phyloP scores from a whole-genome alignment of 2,329 filamentous ascomycete genomes.

The Meredithiella fracta region DNA sequence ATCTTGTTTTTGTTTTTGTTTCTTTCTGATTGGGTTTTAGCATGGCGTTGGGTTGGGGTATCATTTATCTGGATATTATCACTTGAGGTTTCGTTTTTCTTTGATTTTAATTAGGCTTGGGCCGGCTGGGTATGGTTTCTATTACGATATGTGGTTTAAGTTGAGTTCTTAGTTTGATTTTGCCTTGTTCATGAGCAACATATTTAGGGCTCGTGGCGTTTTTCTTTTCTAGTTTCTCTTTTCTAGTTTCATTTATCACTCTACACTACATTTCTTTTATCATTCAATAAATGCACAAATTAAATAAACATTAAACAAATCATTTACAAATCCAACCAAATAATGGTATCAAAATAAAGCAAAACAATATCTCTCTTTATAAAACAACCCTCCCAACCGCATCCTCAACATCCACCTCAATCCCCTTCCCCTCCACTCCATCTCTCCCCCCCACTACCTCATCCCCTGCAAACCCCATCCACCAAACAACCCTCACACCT shows the following conservation, averaged over 20 bases:
- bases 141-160: not conserved
- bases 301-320: not conserved
- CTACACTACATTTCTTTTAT: not conserved
- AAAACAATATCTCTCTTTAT: not conserved
- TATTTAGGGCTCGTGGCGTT: not conserved
- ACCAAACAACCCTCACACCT: constrained; percentile 9
- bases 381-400: not conserved
- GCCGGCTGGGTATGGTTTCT: not conserved
- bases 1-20: not conserved
- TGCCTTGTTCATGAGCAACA: not conserved
- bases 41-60: not conserved
- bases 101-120: not conserved
- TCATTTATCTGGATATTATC: not conserved
- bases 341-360: not conserved
- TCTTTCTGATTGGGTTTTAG: not conserved
- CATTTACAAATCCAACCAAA: not conserved
- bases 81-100: not conserved
- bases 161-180: not conserved
- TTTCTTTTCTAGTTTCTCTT: not conserved
- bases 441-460: constrained; percentile 4
- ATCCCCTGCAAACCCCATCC: constrained; percentile 10
- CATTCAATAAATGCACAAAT: not conserved
- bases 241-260: not conserved
- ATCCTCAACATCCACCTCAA: not conserved
- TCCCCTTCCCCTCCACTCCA: not conserved